phyloP scores from a whole-genome alignment of 306 rosid species.

The Bauhinia variegata region DNA sequence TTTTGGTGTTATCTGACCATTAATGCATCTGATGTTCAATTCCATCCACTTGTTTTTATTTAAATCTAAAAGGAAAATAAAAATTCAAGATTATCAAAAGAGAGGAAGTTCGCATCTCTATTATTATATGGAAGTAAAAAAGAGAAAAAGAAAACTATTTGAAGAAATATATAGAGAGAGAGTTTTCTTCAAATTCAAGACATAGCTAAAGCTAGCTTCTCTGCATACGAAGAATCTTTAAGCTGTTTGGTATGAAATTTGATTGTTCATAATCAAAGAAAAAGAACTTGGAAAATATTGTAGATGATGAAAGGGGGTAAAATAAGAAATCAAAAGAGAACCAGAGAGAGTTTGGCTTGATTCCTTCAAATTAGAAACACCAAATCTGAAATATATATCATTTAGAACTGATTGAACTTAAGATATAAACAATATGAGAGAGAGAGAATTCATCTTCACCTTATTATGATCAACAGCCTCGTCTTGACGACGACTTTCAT shows the following conservation, averaged over 20 bases:
- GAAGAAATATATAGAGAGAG: neutral
- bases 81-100: too few species aligned
- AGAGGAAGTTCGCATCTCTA: too few species aligned
- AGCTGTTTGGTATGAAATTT: too few species aligned
- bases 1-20: neutral
- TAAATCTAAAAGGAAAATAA: neutral
- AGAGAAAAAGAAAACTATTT: too few species aligned
- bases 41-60: neutral
- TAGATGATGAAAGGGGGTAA: too few species aligned
- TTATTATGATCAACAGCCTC: conserved; percentile 31
- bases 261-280: neutral
- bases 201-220: too few species aligned
- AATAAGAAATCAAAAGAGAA: neutral
- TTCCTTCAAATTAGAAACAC: neutral
- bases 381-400: conserved; percentile 6
- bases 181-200: neutral
- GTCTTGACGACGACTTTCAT: conserved; percentile 33
- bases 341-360: neutral
- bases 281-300: too few species aligned
- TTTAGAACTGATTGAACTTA: neutral
- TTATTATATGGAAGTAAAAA: too few species aligned
- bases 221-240: too few species aligned
- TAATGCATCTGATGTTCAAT: too few species aligned
- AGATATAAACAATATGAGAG: neutral
- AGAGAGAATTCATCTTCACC: conserved; percentile 44